Base-by-base conservation (phyloP, 2,329 filamentous ascomycete genomes). In the Exophiala aquamarina region DNA sequence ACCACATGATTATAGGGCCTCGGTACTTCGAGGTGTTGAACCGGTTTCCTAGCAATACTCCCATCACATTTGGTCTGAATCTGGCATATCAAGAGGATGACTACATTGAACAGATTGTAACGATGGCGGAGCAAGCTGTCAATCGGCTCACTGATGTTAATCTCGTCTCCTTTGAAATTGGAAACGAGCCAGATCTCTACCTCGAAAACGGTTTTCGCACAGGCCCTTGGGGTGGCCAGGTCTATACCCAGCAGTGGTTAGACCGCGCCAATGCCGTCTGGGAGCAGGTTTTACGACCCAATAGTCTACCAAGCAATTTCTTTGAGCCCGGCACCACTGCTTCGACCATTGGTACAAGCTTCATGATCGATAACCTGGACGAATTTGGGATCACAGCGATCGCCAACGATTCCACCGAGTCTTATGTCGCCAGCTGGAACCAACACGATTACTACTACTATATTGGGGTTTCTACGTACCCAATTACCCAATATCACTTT, bases 361-460 rank as follows among this genome's bases (percentile, higher is more conserved):
- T 77, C 53, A 63, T 71, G 47, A 72, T 77, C 47, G 39, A 61
- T 3, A 62, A 71, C 47, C 61, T 77, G 33, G 61, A 68, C 23
- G 40, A 61, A 36, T 62, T 67, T 44, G 70, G 69, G 26, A 70
- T 76, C 47, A 62, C 64, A 35, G 56, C 60, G 6, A 54, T 59
- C 10, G 61, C 62, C 17, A 67, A 70, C 29, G 66, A 65, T 35
- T 62, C 64, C 23, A 59, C 61, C 28, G 26, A 54, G 18, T 37
- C 44, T 14, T 70, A 66, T 52, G 59, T 74, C 48, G 58, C 69
- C 13, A 64, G 62, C 20, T 77, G 73, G 74, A 77, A 77, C 52
- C 74, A 77, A 61, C 75, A 78, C 59, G 71, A 77, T 59, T 78
- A 77, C 62, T 76, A 72, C 57, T 76, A 76, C 56, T 77, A 74